Evolutionary conservation across 208 protist genomes (phyloP).

Genomic region (Acanthamoeba culbertsoni): DNA sequence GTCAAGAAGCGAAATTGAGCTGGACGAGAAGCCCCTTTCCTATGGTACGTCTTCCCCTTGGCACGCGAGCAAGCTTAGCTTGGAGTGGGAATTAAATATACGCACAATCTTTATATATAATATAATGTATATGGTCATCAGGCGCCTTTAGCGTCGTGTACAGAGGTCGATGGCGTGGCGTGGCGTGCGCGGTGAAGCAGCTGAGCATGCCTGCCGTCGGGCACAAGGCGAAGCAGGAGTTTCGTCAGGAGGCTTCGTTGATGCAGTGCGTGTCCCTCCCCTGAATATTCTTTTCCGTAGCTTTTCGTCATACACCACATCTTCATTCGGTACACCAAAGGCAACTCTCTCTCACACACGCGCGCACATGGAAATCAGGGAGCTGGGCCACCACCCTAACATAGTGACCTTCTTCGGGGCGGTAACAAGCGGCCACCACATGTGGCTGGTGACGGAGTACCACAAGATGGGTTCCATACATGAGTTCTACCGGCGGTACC

Average conservation of each 20-base stretch:
- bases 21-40: conserved; percentile 22
- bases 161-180: conserved; percentile 12
- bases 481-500: neutral
- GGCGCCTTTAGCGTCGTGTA: conserved; percentile 40
- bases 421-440: conserved; percentile 4
- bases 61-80: neutral
- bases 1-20: neutral
- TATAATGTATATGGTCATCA: neutral
- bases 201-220: neutral
- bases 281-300: neutral
- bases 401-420: conserved; percentile 56
- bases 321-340: too few species aligned
- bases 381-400: conserved; percentile 51
- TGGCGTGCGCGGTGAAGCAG: conserved; percentile 51
- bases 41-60: neutral
- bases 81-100: neutral
- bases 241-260: conserved; percentile 32
- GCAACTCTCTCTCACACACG: too few species aligned
- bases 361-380: neutral
- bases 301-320: neutral
- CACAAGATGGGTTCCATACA: conserved; percentile 44
- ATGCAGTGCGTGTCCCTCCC: conserved; percentile 20
- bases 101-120: neutral
- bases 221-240: neutral
- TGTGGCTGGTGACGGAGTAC: conserved; percentile 50